Evolutionary conservation across 306 rosid species (phyloP), one percentile per base, ranked within the genome.

Genomic region (Lathyrus sativus): DNA sequence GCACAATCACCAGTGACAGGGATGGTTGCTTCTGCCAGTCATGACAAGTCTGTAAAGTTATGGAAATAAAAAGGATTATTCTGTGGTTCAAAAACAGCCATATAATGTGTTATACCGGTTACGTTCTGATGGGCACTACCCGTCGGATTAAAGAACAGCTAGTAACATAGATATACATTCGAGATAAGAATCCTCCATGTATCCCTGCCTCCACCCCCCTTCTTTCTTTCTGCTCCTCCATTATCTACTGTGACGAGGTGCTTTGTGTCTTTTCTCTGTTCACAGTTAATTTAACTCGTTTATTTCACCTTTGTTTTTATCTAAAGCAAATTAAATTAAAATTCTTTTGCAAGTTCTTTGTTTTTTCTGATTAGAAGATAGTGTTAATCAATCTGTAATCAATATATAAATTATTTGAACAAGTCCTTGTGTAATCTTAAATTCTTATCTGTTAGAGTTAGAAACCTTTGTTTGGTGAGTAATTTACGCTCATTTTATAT

Each of bases 21-120:
- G 67, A 85, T 85, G 96, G 92, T 92, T 65, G 98, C 98, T 65
- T 92, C 98, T 3, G 86, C 95, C 51, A 92, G 98, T 72, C 81
- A 85, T 70, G 98, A 92, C 79, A 89, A 81, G 70, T 89, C 92
- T 7, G 98, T 92, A 22, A 92, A 92, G 83, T 81, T 92, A 61
- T 92, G 96, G 96, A 92, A 92, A 63, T 92, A 67, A 85, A 28
- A 10, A 45, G 68, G 28, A 79, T 39, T 24, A 45, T 50, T 69
- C 53, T 59, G 24, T 28, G 77, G 70, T 81, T 73, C 62, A 55
- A 73, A 70, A 57, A 57, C 56, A 29, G 41, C 76, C 57, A 17
- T 78, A 37, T 54, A 46, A 73, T 62, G 75, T 83, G 51, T 75
- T 62, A 65, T 73, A 58, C 60, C 68, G 12, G 26, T 70, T 68